Percentiles rank a stretch among this genome's conserved stretches.
Evolutionary conservation across 768 basidiomycete species (phyloP).

Genomic region (Glaciozyma antarctica): DNA sequence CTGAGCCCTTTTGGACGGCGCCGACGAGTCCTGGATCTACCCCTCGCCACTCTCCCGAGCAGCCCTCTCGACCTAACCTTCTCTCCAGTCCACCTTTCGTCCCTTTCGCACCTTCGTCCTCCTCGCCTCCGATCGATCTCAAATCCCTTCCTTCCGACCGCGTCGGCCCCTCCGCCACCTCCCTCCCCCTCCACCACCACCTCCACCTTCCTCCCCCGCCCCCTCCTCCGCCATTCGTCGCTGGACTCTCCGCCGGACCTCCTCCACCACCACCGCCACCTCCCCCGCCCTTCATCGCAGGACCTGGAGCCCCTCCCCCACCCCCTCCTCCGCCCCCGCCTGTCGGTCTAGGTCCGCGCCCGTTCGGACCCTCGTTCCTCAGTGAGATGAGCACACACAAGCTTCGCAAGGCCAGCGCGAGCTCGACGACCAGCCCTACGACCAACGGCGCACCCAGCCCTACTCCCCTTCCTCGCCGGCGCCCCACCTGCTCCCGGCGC

Average conservation of each 20-base stretch:
- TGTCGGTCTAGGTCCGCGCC: constrained; percentile 11
- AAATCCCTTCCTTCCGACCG: constrained; percentile 37
- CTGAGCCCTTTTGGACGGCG: not conserved
- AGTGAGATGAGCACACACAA: not conserved
- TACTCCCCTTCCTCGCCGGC: constrained; percentile 4
- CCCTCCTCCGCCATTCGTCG: constrained; percentile 22
- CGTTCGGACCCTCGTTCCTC: not conserved
- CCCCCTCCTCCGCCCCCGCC: constrained; percentile 29
- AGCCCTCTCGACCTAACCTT: not conserved
- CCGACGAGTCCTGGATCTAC: constrained; percentile 16
- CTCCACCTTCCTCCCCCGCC: constrained; percentile 22
- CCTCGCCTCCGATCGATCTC: constrained; percentile 30
- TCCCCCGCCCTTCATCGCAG: constrained; percentile 26
- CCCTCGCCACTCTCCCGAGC: constrained; percentile 32
- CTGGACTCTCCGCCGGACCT: constrained; percentile 26
- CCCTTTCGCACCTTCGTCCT: constrained; percentile 18
- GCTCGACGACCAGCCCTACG: not conserved
- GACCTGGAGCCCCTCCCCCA: constrained; percentile 37
- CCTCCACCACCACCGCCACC: constrained; percentile 16
- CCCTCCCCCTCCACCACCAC: constrained; percentile 33
- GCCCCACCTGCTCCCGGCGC: constrained; percentile 27
- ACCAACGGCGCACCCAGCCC: not conserved
- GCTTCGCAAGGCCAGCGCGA: not conserved
- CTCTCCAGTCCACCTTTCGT: not conserved
- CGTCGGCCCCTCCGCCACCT: constrained; percentile 35